Evolutionary conservation across 2,329 filamentous ascomycete species (phyloP).

Genomic region (Stylonectria norvegica): DNA sequence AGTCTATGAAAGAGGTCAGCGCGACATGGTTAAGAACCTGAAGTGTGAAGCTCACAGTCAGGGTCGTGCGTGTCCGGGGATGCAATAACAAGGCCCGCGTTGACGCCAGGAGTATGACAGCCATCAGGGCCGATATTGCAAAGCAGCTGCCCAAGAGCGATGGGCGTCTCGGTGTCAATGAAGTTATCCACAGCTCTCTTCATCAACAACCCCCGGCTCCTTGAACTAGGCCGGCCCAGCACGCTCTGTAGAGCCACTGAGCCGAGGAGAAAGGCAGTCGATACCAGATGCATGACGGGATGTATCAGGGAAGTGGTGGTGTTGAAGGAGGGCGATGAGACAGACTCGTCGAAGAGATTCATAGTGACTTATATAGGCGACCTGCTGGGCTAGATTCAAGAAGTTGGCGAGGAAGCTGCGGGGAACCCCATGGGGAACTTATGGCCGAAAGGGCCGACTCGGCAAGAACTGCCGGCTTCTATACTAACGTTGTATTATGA

Average conservation of each 20-base stretch:
- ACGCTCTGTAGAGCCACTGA: constrained; percentile 50
- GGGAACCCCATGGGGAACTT: constrained; percentile 18
- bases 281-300: constrained; percentile 50
- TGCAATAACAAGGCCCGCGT: constrained; percentile 53
- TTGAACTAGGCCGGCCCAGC: constrained; percentile 42
- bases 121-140: constrained; percentile 59
- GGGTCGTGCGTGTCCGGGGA: constrained; percentile 52
- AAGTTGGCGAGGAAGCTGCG: constrained; percentile 4
- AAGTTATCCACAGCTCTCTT: constrained; percentile 52
- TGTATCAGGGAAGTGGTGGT: constrained; percentile 28
- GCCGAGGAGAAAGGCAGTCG: constrained; percentile 49
- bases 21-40: no score
- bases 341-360: constrained; percentile 23
- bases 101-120: constrained; percentile 45
- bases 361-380: constrained; percentile 23
- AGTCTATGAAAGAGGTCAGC: no score
- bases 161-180: constrained; percentile 48
- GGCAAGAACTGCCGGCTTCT: constrained; percentile 1
- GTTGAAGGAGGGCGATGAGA: constrained; percentile 29
- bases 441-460: constrained; percentile 4
- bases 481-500: no score
- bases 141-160: constrained; percentile 50
- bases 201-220: constrained; percentile 33
- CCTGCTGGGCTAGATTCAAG: constrained; percentile 1
- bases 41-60: constrained; percentile 48